Percentiles rank a stretch among this genome's conserved stretches.
phyloP scores from a whole-genome alignment of 2,329 filamentous ascomycete genomes.

The Bipolaris bicolor region DNA sequence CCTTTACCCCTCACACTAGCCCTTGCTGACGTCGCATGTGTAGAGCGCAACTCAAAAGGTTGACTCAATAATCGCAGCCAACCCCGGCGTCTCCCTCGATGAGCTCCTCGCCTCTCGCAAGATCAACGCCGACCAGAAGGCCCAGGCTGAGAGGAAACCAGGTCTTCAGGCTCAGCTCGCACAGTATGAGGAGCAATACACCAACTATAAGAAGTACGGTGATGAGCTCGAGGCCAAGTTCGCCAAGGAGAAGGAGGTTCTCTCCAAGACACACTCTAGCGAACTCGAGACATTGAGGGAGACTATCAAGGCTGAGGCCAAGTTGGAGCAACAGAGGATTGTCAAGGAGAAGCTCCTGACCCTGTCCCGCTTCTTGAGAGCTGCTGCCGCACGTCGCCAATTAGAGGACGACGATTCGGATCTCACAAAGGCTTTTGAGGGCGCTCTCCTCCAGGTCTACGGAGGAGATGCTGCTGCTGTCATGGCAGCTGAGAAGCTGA shows the following conservation, averaged over 20 bases:
- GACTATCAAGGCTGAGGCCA: constrained; percentile 61
- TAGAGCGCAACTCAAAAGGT: constrained; percentile 75
- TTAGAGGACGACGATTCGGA: constrained; percentile 73
- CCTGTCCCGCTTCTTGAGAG: constrained; percentile 79
- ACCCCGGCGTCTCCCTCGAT: constrained; percentile 73
- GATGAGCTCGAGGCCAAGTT: constrained; percentile 70
- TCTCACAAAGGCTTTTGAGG: constrained; percentile 81
- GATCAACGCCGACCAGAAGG: constrained; percentile 82
- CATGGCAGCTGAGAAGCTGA: constrained; percentile 75
- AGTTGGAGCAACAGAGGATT: constrained; percentile 54
- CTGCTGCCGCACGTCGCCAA: constrained; percentile 76
- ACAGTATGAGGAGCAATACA: constrained; percentile 75
- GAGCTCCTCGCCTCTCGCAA: constrained; percentile 73
- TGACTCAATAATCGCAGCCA: constrained; percentile 70
- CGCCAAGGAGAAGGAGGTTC: constrained; percentile 61
- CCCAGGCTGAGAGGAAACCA: constrained; percentile 78
- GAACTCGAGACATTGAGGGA: constrained; percentile 63
- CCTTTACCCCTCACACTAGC: constrained; percentile 3
- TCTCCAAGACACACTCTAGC: constrained; percentile 62
- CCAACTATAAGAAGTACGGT: constrained; percentile 76
- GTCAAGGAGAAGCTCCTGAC: constrained; percentile 69
- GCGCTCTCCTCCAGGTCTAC: constrained; percentile 78
- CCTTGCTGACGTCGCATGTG: constrained; percentile 27
- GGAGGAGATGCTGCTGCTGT: constrained; percentile 78
- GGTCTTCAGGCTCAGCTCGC: constrained; percentile 70